phyloP scores from a whole-genome alignment of 495 filamentous ascomycete species.

The Gamarada debralockiae region DNA sequence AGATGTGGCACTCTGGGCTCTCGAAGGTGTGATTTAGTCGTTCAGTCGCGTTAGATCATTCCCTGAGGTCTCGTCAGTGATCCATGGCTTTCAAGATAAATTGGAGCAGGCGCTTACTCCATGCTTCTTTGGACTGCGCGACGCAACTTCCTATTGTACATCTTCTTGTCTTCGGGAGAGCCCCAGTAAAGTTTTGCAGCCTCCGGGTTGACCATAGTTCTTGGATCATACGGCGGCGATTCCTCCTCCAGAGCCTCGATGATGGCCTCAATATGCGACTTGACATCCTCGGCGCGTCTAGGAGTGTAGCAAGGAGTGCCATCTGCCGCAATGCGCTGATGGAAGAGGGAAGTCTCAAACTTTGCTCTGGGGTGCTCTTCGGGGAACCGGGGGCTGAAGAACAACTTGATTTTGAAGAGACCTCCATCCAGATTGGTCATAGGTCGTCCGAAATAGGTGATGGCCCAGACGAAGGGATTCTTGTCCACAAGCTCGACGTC shows the following conservation, averaged over 20 bases:
- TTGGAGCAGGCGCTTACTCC: slow-evolving; percentile 45
- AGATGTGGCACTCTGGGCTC: neutral
- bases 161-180: slow-evolving; percentile 66
- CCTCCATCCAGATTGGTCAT: slow-evolving; percentile 95
- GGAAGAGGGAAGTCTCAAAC: slow-evolving; percentile 78
- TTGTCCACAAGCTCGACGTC: slow-evolving; percentile 67
- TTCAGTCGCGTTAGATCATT: neutral
- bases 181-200: slow-evolving; percentile 90
- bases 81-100: neutral
- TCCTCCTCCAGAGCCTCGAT: slow-evolving; percentile 83
- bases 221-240: slow-evolving; percentile 80
- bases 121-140: slow-evolving; percentile 52
- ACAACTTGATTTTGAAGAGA: slow-evolving; percentile 75
- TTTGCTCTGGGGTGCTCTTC: slow-evolving; percentile 85
- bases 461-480: slow-evolving; percentile 65
- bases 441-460: slow-evolving; percentile 84
- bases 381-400: slow-evolving; percentile 85
- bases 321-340: slow-evolving; percentile 77
- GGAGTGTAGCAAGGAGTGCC: slow-evolving; percentile 85
- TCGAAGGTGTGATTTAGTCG: neutral
- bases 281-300: slow-evolving; percentile 68
- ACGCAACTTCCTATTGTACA: slow-evolving; percentile 79
- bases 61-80: slow-evolving; percentile 11
- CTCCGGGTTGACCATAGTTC: slow-evolving; percentile 83
- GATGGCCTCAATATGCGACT: slow-evolving; percentile 81